Evolutionary conservation across 2,329 filamentous ascomycete genomes (phyloP).

Genomic region (Chrysoporthe deuterocubensis): DNA sequence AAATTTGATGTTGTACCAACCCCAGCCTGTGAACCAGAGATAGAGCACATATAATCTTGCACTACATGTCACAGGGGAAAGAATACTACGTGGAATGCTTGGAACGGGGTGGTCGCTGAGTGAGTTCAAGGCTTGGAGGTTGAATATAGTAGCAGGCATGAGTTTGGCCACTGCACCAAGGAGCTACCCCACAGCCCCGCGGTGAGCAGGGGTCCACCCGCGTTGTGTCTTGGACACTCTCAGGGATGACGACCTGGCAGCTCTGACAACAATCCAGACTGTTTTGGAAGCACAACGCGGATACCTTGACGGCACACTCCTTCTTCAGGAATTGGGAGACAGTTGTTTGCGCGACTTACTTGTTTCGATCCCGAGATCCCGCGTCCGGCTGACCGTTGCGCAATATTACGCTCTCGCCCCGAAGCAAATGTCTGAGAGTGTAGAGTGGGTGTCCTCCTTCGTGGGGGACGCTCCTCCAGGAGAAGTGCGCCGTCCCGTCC

Average conservation of each 20-base stretch:
- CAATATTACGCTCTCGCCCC: not conserved
- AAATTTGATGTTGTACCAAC: not conserved
- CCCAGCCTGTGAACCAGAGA: not conserved
- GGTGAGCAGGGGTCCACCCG: conserved; percentile 16
- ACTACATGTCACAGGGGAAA: not conserved
- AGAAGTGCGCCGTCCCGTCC: conserved; percentile 67
- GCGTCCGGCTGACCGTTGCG: not conserved
- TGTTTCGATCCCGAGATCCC: not conserved
- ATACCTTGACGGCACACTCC: conserved; percentile 2
- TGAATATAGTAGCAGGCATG: not conserved
- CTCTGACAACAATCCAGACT: conserved; percentile 18
- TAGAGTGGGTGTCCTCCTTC: conserved; percentile 77
- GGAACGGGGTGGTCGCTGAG: too few species aligned
- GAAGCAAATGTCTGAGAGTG: conserved; percentile 41
- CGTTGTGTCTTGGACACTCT: conserved; percentile 5
- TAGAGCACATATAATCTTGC: not conserved
- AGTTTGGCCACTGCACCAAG: not conserved
- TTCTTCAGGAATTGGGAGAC: too few species aligned
- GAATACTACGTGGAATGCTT: not conserved
- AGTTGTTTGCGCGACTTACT: not conserved
- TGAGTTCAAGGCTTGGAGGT: not conserved
- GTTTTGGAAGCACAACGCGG: conserved; percentile 4
- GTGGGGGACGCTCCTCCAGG: conserved; percentile 93
- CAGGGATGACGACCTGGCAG: conserved; percentile 19
- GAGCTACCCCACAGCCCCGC: conserved; percentile 23